Evolutionary conservation across 2,329 filamentous ascomycete species (phyloP).

Genomic region (Fragosphaeria purpurea): DNA sequence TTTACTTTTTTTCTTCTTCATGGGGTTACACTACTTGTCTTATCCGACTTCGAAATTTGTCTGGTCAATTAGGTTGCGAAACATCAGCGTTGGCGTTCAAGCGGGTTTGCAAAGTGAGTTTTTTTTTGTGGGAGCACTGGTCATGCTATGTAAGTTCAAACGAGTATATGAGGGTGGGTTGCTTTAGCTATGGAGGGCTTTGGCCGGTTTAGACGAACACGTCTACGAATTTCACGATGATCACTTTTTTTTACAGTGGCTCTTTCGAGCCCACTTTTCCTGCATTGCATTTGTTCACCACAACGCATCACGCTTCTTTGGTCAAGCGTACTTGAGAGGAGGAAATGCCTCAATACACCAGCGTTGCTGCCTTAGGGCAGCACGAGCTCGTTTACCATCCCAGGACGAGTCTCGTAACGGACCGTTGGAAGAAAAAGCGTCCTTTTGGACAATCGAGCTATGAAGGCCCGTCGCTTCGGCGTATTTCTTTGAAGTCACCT

Average conservation of each 20-base stretch:
- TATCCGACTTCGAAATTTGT: not conserved
- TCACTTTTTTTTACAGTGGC: not conserved
- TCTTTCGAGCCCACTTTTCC: not conserved
- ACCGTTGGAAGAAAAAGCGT: slow-evolving; percentile 62
- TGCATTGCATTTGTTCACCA: not conserved
- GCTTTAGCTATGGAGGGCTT: not conserved
- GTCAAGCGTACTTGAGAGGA: too few species aligned
- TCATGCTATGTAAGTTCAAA: too few species aligned
- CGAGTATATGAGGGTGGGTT: too few species aligned
- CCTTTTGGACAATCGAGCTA: slow-evolving; percentile 19
- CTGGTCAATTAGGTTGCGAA: not conserved
- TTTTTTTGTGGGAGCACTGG: too few species aligned
- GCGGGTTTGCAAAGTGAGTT: too few species aligned
- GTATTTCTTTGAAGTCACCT: slow-evolving; percentile 17
- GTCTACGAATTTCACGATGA: not conserved
- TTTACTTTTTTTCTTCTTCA: not conserved
- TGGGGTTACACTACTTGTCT: not conserved
- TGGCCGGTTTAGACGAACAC: not conserved
- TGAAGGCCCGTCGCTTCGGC: slow-evolving; percentile 29
- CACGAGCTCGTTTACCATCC: slow-evolving; percentile 56
- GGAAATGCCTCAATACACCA: slow-evolving; percentile 30
- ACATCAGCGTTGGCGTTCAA: slow-evolving; percentile 5
- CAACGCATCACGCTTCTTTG: too few species aligned
- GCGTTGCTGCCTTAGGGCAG: slow-evolving; percentile 66
- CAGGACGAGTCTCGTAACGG: slow-evolving; percentile 68